Evolutionary conservation across 1,284 basidiomycete species (phyloP).

Genomic region (Puccinia triticina): DNA sequence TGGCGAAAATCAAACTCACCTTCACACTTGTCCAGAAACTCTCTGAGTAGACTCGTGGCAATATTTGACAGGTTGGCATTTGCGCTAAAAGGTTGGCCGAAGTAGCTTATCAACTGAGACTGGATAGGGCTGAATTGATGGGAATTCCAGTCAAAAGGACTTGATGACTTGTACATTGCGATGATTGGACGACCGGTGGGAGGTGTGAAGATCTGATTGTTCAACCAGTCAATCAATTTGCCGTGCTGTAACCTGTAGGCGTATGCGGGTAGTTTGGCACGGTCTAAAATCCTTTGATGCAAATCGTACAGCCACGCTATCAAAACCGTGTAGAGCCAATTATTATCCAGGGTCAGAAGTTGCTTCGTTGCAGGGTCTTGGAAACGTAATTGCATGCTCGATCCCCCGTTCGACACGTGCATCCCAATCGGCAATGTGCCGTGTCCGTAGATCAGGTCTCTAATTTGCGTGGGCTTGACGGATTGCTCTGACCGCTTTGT

Average conservation of each 20-base stretch:
- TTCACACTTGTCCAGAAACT: neutral
- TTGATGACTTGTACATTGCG: neutral
- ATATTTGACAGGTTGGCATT: neutral
- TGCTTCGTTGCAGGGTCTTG: no score
- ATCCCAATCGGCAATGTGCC: no score
- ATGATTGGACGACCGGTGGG: neutral
- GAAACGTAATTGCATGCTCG: no score
- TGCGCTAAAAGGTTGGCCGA: neutral
- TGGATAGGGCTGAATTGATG: neutral
- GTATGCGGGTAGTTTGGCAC: neutral
- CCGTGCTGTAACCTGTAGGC: neutral
- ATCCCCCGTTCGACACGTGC: no score
- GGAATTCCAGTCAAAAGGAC: neutral
- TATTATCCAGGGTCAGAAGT: no score
- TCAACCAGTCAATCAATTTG: neutral
- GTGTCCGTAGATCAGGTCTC: no score
- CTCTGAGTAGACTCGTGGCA: neutral
- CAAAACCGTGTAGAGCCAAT: neutral
- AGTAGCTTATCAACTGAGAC: neutral
- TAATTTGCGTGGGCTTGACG: no score
- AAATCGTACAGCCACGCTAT: neutral
- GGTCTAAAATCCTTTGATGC: neutral
- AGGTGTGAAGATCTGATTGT: neutral
- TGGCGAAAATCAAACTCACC: neutral
- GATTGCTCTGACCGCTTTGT: no score